These are phyloP conservation scores for Cenchrus fungigraminus DNA, from an alignment of 176 grass and related monocot genomes.

Conservation along the genomic window DNA sequence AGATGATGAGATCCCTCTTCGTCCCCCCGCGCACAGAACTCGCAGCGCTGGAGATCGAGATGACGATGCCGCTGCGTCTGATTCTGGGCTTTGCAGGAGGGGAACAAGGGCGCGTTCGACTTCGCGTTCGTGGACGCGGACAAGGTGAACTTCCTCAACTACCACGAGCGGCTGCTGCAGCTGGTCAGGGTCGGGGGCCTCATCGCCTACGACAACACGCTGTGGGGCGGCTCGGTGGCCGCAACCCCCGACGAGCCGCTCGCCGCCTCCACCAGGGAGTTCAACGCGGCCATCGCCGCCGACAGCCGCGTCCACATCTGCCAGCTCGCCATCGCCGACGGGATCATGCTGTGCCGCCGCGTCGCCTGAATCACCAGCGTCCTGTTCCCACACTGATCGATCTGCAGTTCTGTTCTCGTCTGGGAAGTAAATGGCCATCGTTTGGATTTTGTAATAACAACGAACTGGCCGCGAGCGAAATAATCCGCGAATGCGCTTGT, in stretches of 20 bases:
- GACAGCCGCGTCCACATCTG: conserved; percentile 62
- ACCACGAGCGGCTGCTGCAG: conserved; percentile 63
- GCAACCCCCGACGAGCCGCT: not conserved
- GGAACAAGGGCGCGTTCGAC: conserved; percentile 51
- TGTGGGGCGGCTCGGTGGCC: conserved; percentile 53
- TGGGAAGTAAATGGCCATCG: not conserved
- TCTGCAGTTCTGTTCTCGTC: too few relatives aligned
- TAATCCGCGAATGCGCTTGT: not conserved
- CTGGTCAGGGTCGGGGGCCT: conserved; percentile 64
- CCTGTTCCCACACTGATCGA: too few relatives aligned
- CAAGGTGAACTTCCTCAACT: conserved; percentile 63
- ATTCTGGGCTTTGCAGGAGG: conserved; percentile 40
- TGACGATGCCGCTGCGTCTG: too few relatives aligned
- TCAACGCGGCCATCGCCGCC: conserved; percentile 51
- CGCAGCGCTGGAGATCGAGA: too few relatives aligned
- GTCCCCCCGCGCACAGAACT: too few relatives aligned
- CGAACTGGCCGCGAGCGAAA: not conserved
- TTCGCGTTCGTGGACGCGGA: conserved; percentile 79
- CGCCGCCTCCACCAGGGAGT: conserved; percentile 11
- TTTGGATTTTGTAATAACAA: not conserved
- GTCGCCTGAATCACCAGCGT: conserved; percentile 35
- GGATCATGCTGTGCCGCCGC: conserved; percentile 69
- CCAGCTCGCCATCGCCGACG: conserved; percentile 69
- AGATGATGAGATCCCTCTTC: too few relatives aligned
- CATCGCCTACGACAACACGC: conserved; percentile 67